phyloP scores from a whole-genome alignment of 2,329 filamentous ascomycete species.

The Venturiaceae sp. region DNA sequence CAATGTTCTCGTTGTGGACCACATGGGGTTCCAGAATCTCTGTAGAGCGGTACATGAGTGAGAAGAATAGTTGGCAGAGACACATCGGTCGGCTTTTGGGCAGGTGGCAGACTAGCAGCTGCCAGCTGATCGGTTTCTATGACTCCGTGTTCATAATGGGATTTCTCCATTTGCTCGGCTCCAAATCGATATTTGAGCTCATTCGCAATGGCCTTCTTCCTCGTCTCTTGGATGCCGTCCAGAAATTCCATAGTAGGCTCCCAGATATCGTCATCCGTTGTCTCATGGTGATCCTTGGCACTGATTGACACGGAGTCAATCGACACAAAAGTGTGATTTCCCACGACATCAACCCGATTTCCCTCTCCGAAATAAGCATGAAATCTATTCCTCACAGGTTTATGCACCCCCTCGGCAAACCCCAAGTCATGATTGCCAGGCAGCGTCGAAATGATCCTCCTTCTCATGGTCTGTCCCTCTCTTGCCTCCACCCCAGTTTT shows the following conservation, averaged over 20 bases:
- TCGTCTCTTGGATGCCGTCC: slow-evolving; percentile 51
- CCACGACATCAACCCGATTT: slow-evolving; percentile 85
- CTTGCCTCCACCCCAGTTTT: slow-evolving; percentile 45
- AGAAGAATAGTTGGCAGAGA: slow-evolving; percentile 77
- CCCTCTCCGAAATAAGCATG: slow-evolving; percentile 79
- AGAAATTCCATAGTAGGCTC: slow-evolving; percentile 69
- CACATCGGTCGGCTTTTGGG: slow-evolving; percentile 18
- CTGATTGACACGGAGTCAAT: slow-evolving; percentile 84
- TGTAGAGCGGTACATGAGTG: slow-evolving; percentile 83
- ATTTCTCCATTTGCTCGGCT: slow-evolving; percentile 33
- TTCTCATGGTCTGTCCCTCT: slow-evolving; percentile 56
- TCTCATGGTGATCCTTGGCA: slow-evolving; percentile 52
- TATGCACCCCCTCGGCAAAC: slow-evolving; percentile 76
- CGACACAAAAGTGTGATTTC: slow-evolving; percentile 91
- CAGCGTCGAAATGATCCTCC: slow-evolving; percentile 65
- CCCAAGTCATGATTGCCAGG: slow-evolving; percentile 95
- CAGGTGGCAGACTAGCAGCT: slow-evolving; percentile 17
- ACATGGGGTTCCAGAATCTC: slow-evolving; percentile 73
- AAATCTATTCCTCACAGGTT: slow-evolving; percentile 73
- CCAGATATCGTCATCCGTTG: slow-evolving; percentile 55
- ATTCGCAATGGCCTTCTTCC: slow-evolving; percentile 44
- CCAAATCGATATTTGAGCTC: slow-evolving; percentile 59
- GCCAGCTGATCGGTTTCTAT: slow-evolving; percentile 42
- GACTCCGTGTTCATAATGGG: slow-evolving; percentile 48
- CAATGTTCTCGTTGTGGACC: slow-evolving; percentile 78